These are phyloP conservation scores for Cichorium intybus DNA, from an alignment of 140 eudicot species.

Conservation along the genomic window DNA sequence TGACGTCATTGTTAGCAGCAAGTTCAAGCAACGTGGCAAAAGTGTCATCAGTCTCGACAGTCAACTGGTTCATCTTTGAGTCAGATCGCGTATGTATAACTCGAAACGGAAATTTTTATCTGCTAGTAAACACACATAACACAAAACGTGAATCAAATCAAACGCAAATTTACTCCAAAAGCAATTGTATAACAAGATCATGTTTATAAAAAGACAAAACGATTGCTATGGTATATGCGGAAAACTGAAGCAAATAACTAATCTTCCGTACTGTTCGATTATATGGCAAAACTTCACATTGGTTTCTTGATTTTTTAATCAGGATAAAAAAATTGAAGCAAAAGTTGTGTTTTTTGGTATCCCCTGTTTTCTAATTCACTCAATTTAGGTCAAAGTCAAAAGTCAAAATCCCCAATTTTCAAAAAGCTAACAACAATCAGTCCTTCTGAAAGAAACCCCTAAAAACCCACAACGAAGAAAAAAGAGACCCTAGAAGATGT, in stretches of 20 bases:
- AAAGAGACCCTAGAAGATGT: background rate
- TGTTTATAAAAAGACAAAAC: background rate
- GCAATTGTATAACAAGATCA: background rate
- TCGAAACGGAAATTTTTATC: background rate
- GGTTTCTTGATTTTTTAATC: too few relatives aligned
- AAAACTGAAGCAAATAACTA: background rate
- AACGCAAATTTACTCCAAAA: background rate
- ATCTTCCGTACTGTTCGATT: too few relatives aligned
- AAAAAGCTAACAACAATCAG: background rate
- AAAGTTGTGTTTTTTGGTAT: background rate
- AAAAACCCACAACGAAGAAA: background rate
- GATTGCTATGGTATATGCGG: too few relatives aligned
- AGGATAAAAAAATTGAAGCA: too few relatives aligned
- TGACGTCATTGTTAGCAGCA: background rate
- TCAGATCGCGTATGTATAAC: too few relatives aligned
- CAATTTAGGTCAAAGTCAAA: background rate
- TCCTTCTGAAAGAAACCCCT: background rate
- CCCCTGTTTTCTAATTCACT: background rate
- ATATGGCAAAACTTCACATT: too few relatives aligned
- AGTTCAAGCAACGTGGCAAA: background rate
- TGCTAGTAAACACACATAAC: conserved; percentile 20
- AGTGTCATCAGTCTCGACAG: background rate
- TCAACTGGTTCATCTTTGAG: background rate
- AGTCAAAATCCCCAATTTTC: conserved; percentile 3
- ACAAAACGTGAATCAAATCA: conserved; percentile 1